These are phyloP conservation scores for Arthromyces matolae DNA, from an alignment of 768 basidiomycete species.

Conservation along the genomic window DNA sequence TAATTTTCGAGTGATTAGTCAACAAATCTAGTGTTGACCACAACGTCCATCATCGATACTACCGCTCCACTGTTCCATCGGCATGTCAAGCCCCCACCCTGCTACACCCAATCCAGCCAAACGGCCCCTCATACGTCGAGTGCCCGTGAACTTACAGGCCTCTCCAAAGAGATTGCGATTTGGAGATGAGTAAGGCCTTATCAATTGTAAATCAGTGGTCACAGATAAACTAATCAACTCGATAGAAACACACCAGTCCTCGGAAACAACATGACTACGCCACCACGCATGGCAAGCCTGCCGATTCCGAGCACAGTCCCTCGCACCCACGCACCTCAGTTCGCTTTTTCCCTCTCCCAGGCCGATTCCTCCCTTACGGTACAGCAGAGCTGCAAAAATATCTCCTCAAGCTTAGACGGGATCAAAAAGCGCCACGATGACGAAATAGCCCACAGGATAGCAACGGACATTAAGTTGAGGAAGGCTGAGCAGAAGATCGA, in stretches of 20 bases:
- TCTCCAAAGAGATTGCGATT: neutral
- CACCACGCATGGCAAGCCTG: neutral
- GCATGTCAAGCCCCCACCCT: neutral
- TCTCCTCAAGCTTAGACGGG: too few relatives aligned
- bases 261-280: neutral
- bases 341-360: too few relatives aligned
- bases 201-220: neutral
- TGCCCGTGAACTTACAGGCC: neutral
- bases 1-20: too few relatives aligned
- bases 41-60: too few relatives aligned
- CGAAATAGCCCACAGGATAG: neutral
- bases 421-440: too few relatives aligned
- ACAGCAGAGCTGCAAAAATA: too few relatives aligned
- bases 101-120: neutral
- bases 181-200: neutral
- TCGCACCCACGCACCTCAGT: neutral
- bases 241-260: neutral
- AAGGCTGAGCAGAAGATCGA: neutral
- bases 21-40: too few relatives aligned
- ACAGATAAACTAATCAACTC: neutral
- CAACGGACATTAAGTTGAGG: neutral
- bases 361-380: too few relatives aligned
- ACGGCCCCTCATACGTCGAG: neutral
- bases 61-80: too few relatives aligned
- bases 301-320: neutral